Percentiles rank a stretch among this genome's conserved stretches.
Conservation (phyloP, 1,139 yeast genomes). For the Debaryomycetaceae sp. region DNA sequence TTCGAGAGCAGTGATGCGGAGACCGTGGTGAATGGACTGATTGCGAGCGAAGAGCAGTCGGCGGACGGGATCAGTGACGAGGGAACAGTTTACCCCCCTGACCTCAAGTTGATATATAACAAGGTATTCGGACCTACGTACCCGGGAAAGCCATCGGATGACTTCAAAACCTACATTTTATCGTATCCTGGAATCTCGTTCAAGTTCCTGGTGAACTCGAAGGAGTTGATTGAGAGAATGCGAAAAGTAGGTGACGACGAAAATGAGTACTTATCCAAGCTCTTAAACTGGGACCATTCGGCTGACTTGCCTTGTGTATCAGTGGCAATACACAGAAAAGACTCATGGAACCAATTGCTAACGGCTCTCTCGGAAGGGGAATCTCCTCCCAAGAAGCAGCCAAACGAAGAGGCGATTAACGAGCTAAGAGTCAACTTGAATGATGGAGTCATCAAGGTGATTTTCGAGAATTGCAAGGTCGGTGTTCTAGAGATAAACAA, state of each 20-base stretch:
- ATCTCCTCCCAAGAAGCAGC: neutral
- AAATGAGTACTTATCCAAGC: conserved; percentile 22
- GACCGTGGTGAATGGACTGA: neutral
- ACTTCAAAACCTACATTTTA: conserved; percentile 29
- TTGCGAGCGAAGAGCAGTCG: neutral
- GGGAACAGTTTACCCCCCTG: conserved; percentile 10
- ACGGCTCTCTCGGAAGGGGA: conserved; percentile 22
- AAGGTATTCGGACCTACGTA: conserved; percentile 62
- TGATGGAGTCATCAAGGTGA: conserved; percentile 10
- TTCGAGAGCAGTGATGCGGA: neutral
- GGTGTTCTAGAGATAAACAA: conserved; percentile 26
- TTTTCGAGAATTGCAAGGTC: conserved; percentile 5
- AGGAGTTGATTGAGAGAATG: conserved; percentile 15
- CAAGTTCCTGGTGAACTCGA: conserved; percentile 28
- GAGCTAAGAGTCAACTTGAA: conserved; percentile 11
- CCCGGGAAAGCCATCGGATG: conserved; percentile 40
- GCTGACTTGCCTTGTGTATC: conserved; percentile 34
- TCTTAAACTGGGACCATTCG: conserved; percentile 30
- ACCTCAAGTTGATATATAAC: conserved; percentile 48
- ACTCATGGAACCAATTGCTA: conserved; percentile 23
- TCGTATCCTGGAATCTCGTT: conserved; percentile 58
- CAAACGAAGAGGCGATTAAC: neutral
- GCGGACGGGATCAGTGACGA: neutral
- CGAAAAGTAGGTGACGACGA: conserved; percentile 10
- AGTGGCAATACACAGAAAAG: conserved; percentile 34